Percentiles rank a stretch among this genome's conserved stretches.
Conservation (phyloP, 495 filamentous ascomycete species). For the Aspergillus sparsus region DNA sequence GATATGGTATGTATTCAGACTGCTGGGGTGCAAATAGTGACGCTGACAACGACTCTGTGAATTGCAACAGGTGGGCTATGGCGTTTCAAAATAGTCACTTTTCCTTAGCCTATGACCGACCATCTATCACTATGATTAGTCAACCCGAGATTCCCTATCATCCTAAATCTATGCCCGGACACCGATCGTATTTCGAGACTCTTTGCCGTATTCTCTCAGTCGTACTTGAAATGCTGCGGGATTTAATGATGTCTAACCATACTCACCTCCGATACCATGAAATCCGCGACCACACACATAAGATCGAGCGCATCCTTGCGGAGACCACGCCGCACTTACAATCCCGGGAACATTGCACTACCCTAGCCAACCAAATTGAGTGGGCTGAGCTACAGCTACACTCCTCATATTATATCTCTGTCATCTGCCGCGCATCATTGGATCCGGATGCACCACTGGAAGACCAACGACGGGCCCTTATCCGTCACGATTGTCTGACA, state of each 20-base stretch:
- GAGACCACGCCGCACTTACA: slow-evolving; percentile 57
- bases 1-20: slow-evolving; percentile 38
- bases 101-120: slow-evolving; percentile 61
- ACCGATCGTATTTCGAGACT: slow-evolving; percentile 54
- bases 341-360: slow-evolving; percentile 47
- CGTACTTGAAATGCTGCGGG: slow-evolving; percentile 56
- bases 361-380: slow-evolving; percentile 54
- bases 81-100: slow-evolving; percentile 64
- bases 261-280: slow-evolving; percentile 43
- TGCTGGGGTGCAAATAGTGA: neutral
- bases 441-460: slow-evolving; percentile 44
- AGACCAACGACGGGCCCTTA: slow-evolving; percentile 33
- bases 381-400: slow-evolving; percentile 58
- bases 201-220: slow-evolving; percentile 57
- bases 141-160: slow-evolving; percentile 53
- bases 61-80: slow-evolving; percentile 52
- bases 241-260: slow-evolving; percentile 46
- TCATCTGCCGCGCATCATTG: slow-evolving; percentile 58
- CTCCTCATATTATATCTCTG: slow-evolving; percentile 58
- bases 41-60: neutral
- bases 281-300: slow-evolving; percentile 53
- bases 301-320: slow-evolving; percentile 51
- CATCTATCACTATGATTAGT: slow-evolving; percentile 54
- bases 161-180: slow-evolving; percentile 49
- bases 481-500: slow-evolving; percentile 48